Conservation (phyloP, 345 rosid species). For the Gossypium bickii region DNA sequence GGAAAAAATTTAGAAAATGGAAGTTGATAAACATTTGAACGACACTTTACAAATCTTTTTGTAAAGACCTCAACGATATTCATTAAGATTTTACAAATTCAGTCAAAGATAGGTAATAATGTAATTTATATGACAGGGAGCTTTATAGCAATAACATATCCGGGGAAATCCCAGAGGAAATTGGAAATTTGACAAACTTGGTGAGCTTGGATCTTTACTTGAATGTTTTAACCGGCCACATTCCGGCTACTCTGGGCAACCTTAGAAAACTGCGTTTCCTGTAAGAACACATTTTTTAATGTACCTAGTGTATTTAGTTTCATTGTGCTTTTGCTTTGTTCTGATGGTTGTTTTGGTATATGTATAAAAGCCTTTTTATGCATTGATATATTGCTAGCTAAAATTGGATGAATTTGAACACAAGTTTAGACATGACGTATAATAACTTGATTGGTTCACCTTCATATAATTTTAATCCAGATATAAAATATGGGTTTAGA, state of each 20-base stretch:
- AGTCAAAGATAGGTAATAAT: background rate
- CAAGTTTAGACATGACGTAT: too few relatives aligned
- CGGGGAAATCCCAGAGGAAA: slow-evolving; percentile 66
- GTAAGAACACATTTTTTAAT: slow-evolving; percentile 35
- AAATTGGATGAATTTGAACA: too few relatives aligned
- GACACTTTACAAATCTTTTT: too few relatives aligned
- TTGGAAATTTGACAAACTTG: slow-evolving; percentile 70
- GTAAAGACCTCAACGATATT: too few relatives aligned
- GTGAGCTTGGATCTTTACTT: slow-evolving; percentile 29
- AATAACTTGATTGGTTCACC: too few relatives aligned
- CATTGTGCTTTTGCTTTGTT: too few relatives aligned
- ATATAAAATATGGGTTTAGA: too few relatives aligned
- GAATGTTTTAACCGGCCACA: slow-evolving; percentile 51
- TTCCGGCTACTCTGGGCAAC: slow-evolving; percentile 54
- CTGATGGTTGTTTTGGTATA: background rate
- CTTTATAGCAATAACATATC: slow-evolving; percentile 71
- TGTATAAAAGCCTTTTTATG: background rate
- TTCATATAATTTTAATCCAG: too few relatives aligned
- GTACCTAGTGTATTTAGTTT: too few relatives aligned
- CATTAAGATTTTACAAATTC: background rate
- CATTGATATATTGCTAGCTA: background rate
- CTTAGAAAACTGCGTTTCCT: slow-evolving; percentile 62
- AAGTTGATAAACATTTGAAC: too few relatives aligned
- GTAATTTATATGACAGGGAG: slow-evolving; percentile 52
- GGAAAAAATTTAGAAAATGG: too few relatives aligned